phyloP scores from a whole-genome alignment of 1,284 basidiomycete genomes.

The Vanrija sp. region DNA sequence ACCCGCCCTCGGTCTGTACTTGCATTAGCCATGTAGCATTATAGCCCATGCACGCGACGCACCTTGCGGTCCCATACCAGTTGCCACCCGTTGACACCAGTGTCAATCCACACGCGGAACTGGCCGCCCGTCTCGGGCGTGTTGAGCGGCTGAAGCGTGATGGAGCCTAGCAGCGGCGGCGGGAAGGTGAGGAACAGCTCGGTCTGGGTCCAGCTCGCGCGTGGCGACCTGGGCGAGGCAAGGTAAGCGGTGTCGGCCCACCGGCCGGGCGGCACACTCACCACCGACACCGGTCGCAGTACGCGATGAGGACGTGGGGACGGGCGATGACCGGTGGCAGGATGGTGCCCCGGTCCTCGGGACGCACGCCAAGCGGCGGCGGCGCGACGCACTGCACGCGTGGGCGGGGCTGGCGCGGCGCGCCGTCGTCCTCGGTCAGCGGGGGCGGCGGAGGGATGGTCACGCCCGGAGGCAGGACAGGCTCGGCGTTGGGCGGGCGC shows the following conservation, averaged over 20 bases:
- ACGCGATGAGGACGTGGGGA: slow-evolving; percentile 62
- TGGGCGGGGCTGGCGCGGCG: too few species aligned
- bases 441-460: too few species aligned
- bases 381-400: too few species aligned
- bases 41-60: slow-evolving; percentile 3
- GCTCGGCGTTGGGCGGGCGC: too few species aligned
- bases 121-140: slow-evolving; percentile 76
- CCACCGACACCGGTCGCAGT: slow-evolving; percentile 66
- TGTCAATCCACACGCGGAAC: slow-evolving; percentile 78
- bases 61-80: slow-evolving; percentile 50
- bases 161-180: slow-evolving; percentile 61
- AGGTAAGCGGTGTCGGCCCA: slow-evolving; percentile 65
- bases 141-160: slow-evolving; percentile 70
- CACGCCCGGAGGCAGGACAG: too few species aligned
- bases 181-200: slow-evolving; percentile 86
- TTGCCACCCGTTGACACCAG: slow-evolving; percentile 39
- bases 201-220: slow-evolving; percentile 82
- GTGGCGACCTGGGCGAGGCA: slow-evolving; percentile 47
- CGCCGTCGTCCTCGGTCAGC: too few species aligned
- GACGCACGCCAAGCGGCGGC: too few species aligned
- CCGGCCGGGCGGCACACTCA: slow-evolving; percentile 55
- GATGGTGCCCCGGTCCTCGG: slow-evolving; percentile 47
- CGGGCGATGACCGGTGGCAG: slow-evolving; percentile 58
- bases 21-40: slow-evolving; percentile 10
- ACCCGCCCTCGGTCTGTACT: slow-evolving; percentile 76